Conservation (phyloP, 2,329 filamentous ascomycete genomes). For the Pseudogymnoascus sp. region DNA sequence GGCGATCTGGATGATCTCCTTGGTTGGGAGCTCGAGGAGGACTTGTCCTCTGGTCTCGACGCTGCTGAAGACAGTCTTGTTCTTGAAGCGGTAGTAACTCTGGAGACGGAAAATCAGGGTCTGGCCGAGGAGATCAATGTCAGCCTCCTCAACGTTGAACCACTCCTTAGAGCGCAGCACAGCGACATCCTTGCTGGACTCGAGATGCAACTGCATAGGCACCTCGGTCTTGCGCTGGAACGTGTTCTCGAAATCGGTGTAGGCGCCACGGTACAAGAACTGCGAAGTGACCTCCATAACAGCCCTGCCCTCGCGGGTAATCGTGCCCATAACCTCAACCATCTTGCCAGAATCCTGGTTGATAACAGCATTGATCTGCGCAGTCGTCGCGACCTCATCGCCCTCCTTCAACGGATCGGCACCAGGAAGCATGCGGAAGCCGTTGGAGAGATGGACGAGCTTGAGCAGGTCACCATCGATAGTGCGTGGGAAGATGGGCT, state of each 20-base stretch:
- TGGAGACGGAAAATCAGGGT: slow-evolving; percentile 94
- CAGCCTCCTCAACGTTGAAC: slow-evolving; percentile 81
- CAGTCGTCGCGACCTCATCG: slow-evolving; percentile 83
- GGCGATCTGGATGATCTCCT: slow-evolving; percentile 96
- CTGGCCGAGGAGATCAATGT: slow-evolving; percentile 82
- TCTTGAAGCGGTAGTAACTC: slow-evolving; percentile 88
- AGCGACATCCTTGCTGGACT: slow-evolving; percentile 82
- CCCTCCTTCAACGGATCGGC: slow-evolving; percentile 93
- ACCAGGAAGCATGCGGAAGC: slow-evolving; percentile 96
- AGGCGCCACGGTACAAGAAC: slow-evolving; percentile 89
- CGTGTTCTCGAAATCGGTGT: slow-evolving; percentile 93
- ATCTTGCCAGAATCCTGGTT: slow-evolving; percentile 99
- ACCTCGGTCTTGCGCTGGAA: slow-evolving; percentile 97
- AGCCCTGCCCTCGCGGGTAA: slow-evolving; percentile 69
- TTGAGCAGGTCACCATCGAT: slow-evolving; percentile 96
- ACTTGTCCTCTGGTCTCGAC: slow-evolving; percentile 91
- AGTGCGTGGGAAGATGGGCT: slow-evolving; percentile 93
- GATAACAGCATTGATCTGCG: slow-evolving; percentile 93
- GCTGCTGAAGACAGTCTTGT: slow-evolving; percentile 81
- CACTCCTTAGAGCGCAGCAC: slow-evolving; percentile 95
- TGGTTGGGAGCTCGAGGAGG: slow-evolving; percentile 85
- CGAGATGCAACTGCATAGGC: slow-evolving; percentile 85
- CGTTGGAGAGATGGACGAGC: slow-evolving; percentile 92
- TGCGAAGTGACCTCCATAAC: slow-evolving; percentile 99
- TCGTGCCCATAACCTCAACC: slow-evolving; percentile 99